Percentiles rank a stretch among this genome's conserved stretches.
These are phyloP conservation scores for Anisodus tanguticus DNA, from an alignment of 257 asterid genomes.

Conservation along the genomic window DNA sequence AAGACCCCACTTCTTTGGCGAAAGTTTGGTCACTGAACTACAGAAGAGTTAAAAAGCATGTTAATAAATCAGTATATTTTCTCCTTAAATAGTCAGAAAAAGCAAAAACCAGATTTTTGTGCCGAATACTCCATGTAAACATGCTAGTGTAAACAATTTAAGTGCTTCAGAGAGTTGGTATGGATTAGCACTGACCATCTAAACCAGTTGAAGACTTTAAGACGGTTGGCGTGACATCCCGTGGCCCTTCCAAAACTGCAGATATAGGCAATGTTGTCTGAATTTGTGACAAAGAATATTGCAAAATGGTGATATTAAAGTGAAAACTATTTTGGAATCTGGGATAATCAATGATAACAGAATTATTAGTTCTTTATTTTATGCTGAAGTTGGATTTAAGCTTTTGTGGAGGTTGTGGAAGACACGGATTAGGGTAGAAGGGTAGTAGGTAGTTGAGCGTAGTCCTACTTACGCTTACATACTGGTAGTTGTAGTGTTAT, in stretches of 20 bases:
- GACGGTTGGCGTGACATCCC: conserved; percentile 86
- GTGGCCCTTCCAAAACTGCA: conserved; percentile 89
- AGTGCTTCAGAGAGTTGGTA: conserved; percentile 5
- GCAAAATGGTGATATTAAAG: conserved; percentile 9
- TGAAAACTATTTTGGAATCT: conserved; percentile 2
- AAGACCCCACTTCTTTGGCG: conserved; percentile 98
- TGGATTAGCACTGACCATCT: conserved; percentile 48
- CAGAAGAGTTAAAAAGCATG: conserved; percentile 20
- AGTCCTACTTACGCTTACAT: too few relatives aligned
- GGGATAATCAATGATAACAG: not conserved
- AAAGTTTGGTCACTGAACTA: conserved; percentile 78
- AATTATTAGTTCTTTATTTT: not conserved
- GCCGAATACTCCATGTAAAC: conserved; percentile 1
- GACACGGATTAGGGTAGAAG: too few relatives aligned
- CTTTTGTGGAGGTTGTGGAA: not conserved
- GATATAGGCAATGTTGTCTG: conserved; percentile 3
- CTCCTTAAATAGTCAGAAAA: not conserved
- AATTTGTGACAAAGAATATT: conserved; percentile 1
- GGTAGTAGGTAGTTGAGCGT: too few relatives aligned
- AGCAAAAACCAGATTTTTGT: not conserved
- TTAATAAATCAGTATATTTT: conserved; percentile 11
- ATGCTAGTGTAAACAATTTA: conserved; percentile 11
- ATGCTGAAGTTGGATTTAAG: not conserved
- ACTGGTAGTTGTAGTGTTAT: too few relatives aligned
- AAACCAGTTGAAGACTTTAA: conserved; percentile 83